Conservation (phyloP, 148 eudicot genomes). For the Rhododendron williamsianum region DNA sequence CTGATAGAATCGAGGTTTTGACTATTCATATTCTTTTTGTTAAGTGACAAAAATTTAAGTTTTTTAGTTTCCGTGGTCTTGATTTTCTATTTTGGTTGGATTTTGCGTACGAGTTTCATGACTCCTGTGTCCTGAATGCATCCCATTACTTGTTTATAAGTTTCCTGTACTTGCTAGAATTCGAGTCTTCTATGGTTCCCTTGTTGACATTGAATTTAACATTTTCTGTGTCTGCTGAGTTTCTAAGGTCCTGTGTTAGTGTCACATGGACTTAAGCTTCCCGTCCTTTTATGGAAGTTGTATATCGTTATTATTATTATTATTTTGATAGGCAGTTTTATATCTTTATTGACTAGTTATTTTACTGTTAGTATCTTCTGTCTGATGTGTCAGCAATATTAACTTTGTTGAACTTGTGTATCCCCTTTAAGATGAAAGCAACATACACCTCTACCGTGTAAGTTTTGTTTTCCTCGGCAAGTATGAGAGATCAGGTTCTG, state of each 20-base stretch:
- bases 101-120: neutral
- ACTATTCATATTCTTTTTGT: slow-evolving; percentile 2
- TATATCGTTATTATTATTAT: too few relatives aligned
- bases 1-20: slow-evolving; percentile 89
- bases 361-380: neutral
- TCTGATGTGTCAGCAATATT: too few relatives aligned
- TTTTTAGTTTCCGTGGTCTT: neutral
- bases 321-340: neutral
- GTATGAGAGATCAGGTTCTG: neutral
- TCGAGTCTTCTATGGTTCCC: neutral
- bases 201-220: neutral
- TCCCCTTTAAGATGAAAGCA: neutral
- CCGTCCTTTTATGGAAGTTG: neutral
- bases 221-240: neutral
- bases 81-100: neutral
- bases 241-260: neutral
- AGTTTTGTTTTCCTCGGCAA: neutral
- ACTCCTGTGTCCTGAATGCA: neutral
- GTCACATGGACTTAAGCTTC: neutral
- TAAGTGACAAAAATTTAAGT: neutral
- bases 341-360: neutral
- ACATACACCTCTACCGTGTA: neutral
- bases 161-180: neutral
- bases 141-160: neutral
- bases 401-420: neutral